Evolutionary conservation across 441 rosid genomes (phyloP).

Genomic region (Aquilaria agallochum): DNA sequence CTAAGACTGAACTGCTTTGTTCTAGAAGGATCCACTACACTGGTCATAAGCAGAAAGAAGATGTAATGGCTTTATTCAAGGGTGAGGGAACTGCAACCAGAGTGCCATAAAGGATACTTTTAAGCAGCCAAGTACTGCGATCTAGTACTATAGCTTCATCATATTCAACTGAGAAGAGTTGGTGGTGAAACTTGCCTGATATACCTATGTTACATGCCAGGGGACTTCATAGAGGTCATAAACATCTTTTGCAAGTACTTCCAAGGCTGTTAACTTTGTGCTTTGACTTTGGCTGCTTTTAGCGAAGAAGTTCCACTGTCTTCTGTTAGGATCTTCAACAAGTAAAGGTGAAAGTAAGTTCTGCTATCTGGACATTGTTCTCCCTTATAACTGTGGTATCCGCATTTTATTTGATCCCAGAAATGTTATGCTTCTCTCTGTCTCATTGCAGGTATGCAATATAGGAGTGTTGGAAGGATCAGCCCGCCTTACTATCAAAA

Average conservation of each 20-base stretch:
- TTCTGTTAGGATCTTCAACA: constrained; percentile 68
- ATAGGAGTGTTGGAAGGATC: constrained; percentile 78
- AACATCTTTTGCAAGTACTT: constrained; percentile 96
- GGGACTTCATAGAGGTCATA: constrained; percentile 97
- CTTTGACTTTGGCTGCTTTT: constrained; percentile 94
- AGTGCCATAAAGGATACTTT: constrained; percentile 97
- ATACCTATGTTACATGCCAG: constrained; percentile 87
- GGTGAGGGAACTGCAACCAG: constrained; percentile 91
- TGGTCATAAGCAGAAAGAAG: constrained; percentile 98
- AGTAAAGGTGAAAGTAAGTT: constrained; percentile 71
- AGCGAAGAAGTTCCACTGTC: constrained; percentile 45
- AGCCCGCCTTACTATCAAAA: too few species aligned
- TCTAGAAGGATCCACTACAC: constrained; percentile 95
- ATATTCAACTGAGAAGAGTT: constrained; percentile 54
- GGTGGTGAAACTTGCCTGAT: constrained; percentile 82
- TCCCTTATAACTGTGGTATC: neutral
- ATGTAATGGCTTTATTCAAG: constrained; percentile 88
- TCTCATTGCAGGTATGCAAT: constrained; percentile 70
- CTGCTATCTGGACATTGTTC: constrained; percentile 12
- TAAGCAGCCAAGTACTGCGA: constrained; percentile 94
- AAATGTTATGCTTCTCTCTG: constrained; percentile 6
- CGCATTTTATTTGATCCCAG: constrained; percentile 4
- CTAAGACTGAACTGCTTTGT: constrained; percentile 88
- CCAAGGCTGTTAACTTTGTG: constrained; percentile 96
- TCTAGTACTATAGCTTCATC: constrained; percentile 36